Base-by-base conservation (phyloP, 2,329 filamentous ascomycete genomes). In the Nemania bipapillata region DNA sequence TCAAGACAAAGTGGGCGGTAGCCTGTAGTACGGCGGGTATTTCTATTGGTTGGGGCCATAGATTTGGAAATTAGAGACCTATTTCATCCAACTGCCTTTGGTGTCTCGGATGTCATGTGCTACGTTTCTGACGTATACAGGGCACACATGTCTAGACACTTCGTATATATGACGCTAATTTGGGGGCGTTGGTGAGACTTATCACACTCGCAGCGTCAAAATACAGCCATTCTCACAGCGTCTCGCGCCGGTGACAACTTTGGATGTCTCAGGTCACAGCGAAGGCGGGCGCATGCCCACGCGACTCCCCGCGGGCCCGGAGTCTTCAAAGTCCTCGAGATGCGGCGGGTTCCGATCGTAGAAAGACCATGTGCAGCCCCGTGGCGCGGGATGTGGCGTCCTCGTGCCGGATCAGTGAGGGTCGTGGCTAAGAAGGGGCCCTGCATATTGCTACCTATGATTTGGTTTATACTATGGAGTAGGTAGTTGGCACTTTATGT, bases 151-250 rank as follows among this genome's bases (percentile, higher is more conserved):
- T 12, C 9, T 28, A 28, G 9, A 32, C 5, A 4, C 15, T 6
- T 55, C 72, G 22, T 74, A 74, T 73, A 24, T 86, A 77, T 3
- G 82, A 78, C 28, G 85, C 78, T 1, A 88, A 78, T 74, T 89
- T 89, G 0, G 86, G 86, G 0, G 80, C 85, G 73, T 89, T 86
- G 0, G 85, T 87, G n/a, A 88, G 74, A 54, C 83, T 86, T 0
- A n/a, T n/a, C 87, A 86, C 0, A 81, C 86, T 3, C 87, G 86
- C 1, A 89, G 74, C 0, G 86, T 88, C 11, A 89, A 75, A 4
- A 89, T 74, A 47, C 84, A 80, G 77, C 89, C 86, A 0, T 81
- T 81, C 3, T 80, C 63, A 7, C 72, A 73, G 0, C 72, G 69
- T 4, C 78, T 74, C 1, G 80, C 80, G 24, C 86, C 83, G 0